Conservation (phyloP, 345 rosid species). For the Trapa bicornis region DNA sequence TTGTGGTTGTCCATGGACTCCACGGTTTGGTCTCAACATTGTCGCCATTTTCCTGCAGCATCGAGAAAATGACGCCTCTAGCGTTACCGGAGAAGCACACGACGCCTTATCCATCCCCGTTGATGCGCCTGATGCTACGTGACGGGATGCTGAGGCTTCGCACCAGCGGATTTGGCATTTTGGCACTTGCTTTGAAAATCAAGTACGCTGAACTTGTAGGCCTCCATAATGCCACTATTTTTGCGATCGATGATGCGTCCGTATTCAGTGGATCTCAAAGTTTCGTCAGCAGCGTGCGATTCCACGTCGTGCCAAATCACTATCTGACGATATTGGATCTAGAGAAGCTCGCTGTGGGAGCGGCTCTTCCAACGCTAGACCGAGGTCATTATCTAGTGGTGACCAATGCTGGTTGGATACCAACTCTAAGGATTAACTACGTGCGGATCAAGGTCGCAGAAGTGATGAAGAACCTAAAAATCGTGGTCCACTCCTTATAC, state of each 20-base stretch:
- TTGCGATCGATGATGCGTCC: conserved; percentile 43
- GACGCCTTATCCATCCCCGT: conserved; percentile 15
- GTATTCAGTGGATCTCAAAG: conserved; percentile 43
- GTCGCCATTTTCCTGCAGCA: conserved; percentile 50
- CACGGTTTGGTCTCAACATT: conserved; percentile 51
- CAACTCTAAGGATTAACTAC: conserved; percentile 15
- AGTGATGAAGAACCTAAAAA: conserved; percentile 13
- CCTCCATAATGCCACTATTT: conserved; percentile 40
- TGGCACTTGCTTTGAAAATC: conserved; percentile 42
- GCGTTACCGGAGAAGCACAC: conserved; percentile 19
- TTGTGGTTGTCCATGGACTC: conserved; percentile 44
- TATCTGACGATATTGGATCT: conserved; percentile 30
- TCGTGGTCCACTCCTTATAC: conserved; percentile 18
- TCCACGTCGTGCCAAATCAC: conserved; percentile 48
- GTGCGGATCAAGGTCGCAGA: conserved; percentile 16
- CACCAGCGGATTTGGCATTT: conserved; percentile 43
- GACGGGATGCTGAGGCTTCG: conserved; percentile 50
- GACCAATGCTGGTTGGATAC: conserved; percentile 13
- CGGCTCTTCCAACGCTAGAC: conserved; percentile 24
- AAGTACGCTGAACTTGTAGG: conserved; percentile 37
- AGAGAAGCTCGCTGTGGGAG: conserved; percentile 24
- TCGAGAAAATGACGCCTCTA: conserved; percentile 35
- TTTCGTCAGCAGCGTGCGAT: conserved; percentile 33
- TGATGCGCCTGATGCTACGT: conserved; percentile 52
- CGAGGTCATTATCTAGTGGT: conserved; percentile 24